phyloP scores from a whole-genome alignment of 192 early-diverging fungal genomes.

The Entomortierella beljakovae region DNA sequence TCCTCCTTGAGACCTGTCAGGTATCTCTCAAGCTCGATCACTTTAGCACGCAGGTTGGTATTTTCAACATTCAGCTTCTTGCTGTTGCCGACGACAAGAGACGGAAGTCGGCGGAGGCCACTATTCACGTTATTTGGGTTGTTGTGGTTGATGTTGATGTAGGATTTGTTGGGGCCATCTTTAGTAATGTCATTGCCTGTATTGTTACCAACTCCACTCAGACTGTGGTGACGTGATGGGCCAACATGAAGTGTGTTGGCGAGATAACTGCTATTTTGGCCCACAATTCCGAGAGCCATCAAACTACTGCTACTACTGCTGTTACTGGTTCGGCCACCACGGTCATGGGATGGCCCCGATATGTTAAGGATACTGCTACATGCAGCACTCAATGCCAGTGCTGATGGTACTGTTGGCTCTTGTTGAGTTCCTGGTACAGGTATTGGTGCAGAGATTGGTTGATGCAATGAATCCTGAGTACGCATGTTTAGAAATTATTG shows the following conservation, averaged over 20 bases:
- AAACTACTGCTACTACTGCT: not conserved
- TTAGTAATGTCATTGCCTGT: not conserved
- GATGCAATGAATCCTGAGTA: slow-evolving; percentile 1
- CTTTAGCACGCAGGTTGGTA: slow-evolving; percentile 19
- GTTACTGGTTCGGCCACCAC: not conserved
- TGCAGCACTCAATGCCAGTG: not conserved
- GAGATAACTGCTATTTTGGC: not conserved
- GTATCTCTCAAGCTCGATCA: slow-evolving; percentile 40
- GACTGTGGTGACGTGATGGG: not conserved
- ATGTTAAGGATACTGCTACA: not conserved
- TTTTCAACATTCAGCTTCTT: slow-evolving; percentile 30
- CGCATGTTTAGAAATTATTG: slow-evolving; percentile 1
- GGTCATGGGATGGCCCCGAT: not conserved
- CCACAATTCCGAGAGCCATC: not conserved
- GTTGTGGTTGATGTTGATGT: not conserved
- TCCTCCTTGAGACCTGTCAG: slow-evolving; percentile 42
- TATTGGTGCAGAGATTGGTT: slow-evolving; percentile 34
- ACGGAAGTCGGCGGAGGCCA: not conserved
- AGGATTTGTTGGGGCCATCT: not conserved
- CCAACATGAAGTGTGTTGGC: not conserved
- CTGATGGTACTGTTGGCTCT: slow-evolving; percentile 24
- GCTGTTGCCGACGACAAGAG: not conserved
- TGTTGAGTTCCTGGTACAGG: slow-evolving; percentile 35
- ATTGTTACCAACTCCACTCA: not conserved
- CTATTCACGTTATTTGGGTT: slow-evolving; percentile 1